A percentile compares a stretch with the other conserved stretches of the same genome.
Conservation (phyloP, 495 filamentous ascomycete genomes). For the Daldinia vernicosa region DNA sequence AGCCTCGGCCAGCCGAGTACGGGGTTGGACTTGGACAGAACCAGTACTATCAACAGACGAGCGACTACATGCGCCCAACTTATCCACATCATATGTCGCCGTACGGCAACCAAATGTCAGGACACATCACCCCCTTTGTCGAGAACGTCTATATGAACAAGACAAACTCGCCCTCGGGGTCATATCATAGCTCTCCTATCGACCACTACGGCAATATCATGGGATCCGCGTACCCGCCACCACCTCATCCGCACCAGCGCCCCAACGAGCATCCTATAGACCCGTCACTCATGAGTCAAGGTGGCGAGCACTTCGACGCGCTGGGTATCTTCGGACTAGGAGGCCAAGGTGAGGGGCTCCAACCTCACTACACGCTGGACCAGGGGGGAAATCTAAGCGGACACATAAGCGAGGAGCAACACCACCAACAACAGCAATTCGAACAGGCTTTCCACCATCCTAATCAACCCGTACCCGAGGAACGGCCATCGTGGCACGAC, state of each 20-base stretch:
- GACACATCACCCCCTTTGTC: slow-evolving; percentile 24
- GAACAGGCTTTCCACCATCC: background rate
- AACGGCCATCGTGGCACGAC: slow-evolving; percentile 36
- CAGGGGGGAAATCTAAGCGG: slow-evolving; percentile 15
- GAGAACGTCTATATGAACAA: slow-evolving; percentile 56
- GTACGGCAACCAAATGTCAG: slow-evolving; percentile 13
- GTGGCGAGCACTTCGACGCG: slow-evolving; percentile 16
- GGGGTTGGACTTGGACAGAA: slow-evolving; percentile 59
- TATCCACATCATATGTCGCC: slow-evolving; percentile 33
- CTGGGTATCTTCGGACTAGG: slow-evolving; percentile 26
- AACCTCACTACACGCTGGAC: slow-evolving; percentile 20
- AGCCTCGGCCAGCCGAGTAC: slow-evolving; percentile 65
- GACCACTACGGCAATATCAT: slow-evolving; percentile 41
- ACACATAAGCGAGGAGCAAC: slow-evolving; percentile 21
- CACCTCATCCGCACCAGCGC: slow-evolving; percentile 29
- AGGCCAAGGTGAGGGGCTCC: slow-evolving; percentile 21
- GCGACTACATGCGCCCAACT: slow-evolving; percentile 32
- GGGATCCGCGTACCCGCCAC: slow-evolving; percentile 39
- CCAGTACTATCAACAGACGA: slow-evolving; percentile 69
- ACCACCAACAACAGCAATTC: background rate
- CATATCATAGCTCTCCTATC: slow-evolving; percentile 47
- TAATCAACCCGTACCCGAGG: background rate
- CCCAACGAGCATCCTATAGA: slow-evolving; percentile 34
- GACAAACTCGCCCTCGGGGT: slow-evolving; percentile 50
- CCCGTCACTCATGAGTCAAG: slow-evolving; percentile 34